These are phyloP conservation scores for Epichloe elymi DNA, from an alignment of 2,329 filamentous ascomycete species.

Conservation along the genomic window DNA sequence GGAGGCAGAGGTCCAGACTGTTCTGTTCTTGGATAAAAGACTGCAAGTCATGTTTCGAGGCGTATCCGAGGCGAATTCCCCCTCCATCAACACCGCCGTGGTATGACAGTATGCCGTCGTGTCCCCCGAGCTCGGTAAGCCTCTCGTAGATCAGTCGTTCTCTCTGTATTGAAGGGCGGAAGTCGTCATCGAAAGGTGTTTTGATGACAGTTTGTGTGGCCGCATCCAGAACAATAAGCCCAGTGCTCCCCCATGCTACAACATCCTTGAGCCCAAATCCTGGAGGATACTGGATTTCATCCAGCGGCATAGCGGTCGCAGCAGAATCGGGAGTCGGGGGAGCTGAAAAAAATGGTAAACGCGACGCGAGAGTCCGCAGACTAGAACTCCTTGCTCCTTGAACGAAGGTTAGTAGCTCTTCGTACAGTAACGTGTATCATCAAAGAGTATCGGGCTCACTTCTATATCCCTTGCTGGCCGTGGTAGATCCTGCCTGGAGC, in stretches of 20 bases:
- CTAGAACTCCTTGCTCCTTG: too few relatives aligned
- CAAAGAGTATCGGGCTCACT: too few relatives aligned
- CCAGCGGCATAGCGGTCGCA: too few relatives aligned
- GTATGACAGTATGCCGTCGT: conserved; percentile 1
- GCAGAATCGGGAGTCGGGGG: too few relatives aligned
- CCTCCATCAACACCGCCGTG: not conserved
- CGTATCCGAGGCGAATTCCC: conserved; percentile 4
- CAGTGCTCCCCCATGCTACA: not conserved
- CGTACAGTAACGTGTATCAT: too few relatives aligned
- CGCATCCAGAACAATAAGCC: conserved; percentile 3
- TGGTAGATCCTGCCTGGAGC: too few relatives aligned
- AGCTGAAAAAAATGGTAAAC: too few relatives aligned
- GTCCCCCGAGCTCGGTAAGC: not conserved
- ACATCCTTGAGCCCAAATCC: too few relatives aligned
- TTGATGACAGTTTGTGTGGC: conserved; percentile 6
- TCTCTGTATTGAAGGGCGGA: not conserved
- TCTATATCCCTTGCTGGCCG: too few relatives aligned
- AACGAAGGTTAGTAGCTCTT: too few relatives aligned
- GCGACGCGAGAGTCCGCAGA: too few relatives aligned
- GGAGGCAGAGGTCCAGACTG: not conserved
- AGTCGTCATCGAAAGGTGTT: not conserved
- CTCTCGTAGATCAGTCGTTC: conserved; percentile 4
- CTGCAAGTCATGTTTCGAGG: conserved; percentile 2
- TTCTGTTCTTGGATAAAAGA: conserved; percentile 1
- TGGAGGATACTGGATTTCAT: too few relatives aligned